phyloP scores from a whole-genome alignment of 345 rosid genomes.

The Dimocarpus longan region DNA sequence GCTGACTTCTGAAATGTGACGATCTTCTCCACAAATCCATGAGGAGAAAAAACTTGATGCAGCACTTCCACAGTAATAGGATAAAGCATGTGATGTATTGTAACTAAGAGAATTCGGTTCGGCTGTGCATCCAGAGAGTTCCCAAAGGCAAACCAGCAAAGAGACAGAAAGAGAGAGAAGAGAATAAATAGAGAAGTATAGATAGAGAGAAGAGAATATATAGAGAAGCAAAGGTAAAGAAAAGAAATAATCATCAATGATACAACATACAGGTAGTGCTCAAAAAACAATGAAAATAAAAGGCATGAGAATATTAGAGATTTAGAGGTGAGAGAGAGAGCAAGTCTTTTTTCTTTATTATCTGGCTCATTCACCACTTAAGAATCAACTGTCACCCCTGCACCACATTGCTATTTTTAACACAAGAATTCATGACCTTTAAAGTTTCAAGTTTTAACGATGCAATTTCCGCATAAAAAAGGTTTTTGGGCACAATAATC shows the following conservation, averaged over 20 bases:
- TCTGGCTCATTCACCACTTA: background rate
- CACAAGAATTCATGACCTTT: slow-evolving; percentile 1
- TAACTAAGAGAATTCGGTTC: slow-evolving; percentile 91
- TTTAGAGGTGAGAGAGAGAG: background rate
- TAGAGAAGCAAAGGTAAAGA: slow-evolving; percentile 38
- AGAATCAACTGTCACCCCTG: background rate
- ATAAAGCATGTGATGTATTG: slow-evolving; percentile 92
- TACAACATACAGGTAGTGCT: slow-evolving; percentile 7
- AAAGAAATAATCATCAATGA: slow-evolving; percentile 25
- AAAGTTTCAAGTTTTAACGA: background rate
- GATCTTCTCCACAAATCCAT: slow-evolving; percentile 94
- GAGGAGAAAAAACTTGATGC: slow-evolving; percentile 92
- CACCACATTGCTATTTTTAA: background rate
- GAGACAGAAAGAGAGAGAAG: slow-evolving; percentile 62
- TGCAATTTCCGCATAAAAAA: background rate
- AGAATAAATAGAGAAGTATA: slow-evolving; percentile 55
- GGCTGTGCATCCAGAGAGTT: slow-evolving; percentile 76
- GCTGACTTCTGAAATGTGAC: slow-evolving; percentile 99
- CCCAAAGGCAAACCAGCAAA: slow-evolving; percentile 59
- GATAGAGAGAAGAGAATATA: slow-evolving; percentile 52
- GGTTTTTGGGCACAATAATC: background rate
- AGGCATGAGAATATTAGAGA: background rate
- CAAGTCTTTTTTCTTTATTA: background rate
- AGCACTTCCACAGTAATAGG: slow-evolving; percentile 97
- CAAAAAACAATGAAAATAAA: background rate